Evolutionary conservation across 2,329 filamentous ascomycete species (phyloP), one percentile per base, ranked within the genome.

Genomic region (Curvularia verruculosa): DNA sequence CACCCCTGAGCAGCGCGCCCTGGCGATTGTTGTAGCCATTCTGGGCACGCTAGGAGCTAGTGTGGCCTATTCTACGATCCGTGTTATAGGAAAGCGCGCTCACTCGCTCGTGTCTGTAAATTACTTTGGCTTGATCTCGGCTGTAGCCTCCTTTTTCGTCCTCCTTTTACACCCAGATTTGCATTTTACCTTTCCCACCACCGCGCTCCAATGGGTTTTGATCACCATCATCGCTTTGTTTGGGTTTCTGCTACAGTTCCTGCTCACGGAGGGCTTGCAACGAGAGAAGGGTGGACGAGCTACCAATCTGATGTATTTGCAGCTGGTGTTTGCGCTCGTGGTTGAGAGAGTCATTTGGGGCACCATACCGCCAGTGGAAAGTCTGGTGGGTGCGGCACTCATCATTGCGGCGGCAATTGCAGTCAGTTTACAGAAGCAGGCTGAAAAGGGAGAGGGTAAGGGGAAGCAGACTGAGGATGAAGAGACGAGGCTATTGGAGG

Each of bases 211-310:
- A 70, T 92, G 89, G 88, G 71, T 77, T 0, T 79, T 92, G n/a
- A 78, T 96, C 10, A 53, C 86, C 0, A 82, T 87, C 23, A 80
- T 96, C 12, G 90, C 89, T 0, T 64, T 85, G 0, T 87, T 88
- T 53, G 92, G 92, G 0, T 92, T 96, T 70, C 72, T 88, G 26
- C 87, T 92, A 82, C 92, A 96, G 80, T 91, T 91, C 65, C 80
- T 95, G 19, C 78, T 95, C 13, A 95, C 92, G 1, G 83, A 85
- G 2, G 91, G 90, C 0, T 77, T 96, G 52, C 81, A 88, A 18
- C 84, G 87, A 58, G 89, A 92, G 69, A 88, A 87, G 61, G 82
- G 81, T 1, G 76, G 78, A 1, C 77, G 83, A 31, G 85, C 85
- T 2, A 87, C 84, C 0, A 85, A 85, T 55, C 85, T 89, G 82